Base-by-base conservation (phyloP, 2,329 filamentous ascomycete species). In the Neoascochyta sp. region DNA sequence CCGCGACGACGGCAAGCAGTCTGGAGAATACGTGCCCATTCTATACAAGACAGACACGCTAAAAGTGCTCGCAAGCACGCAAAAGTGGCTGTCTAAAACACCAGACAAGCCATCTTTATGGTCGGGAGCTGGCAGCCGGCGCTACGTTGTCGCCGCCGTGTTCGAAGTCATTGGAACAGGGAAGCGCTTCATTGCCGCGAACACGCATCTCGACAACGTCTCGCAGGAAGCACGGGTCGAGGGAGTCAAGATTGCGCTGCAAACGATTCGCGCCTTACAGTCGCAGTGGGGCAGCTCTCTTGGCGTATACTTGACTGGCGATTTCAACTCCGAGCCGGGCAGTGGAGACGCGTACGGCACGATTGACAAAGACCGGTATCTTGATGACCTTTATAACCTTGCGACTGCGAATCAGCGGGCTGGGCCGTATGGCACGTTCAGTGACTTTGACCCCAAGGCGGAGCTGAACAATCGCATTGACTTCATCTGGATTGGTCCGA, bases 11-110 rank as follows among this genome's bases (percentile, higher is more conserved):
- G 83, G 83, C 19, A 63, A 71, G 12, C 54, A 71, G 29, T 69
- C 70, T 4, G 87, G 85, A 34, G 87, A 92, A 64, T 88, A 85
- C 65, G 82, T 79, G 4, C 85, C 86, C 11, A 78, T 93, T 36
- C 73, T 92, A 45, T 93, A 86, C 64, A 76, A 75, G 22, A 66
- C 70, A 1, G 63, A 67, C 2, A 58, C 71, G 5, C 86, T 83
- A 75, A 56, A 67, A 10, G 70, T 83, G 24, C 57, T 74, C 22
- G 63, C 70, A 11, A 77, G 65, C 57, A 68, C 78, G 48, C 85
- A 80, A 2, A 71, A 79, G 31, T 93, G 86, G 86, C 69, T 93
- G 8, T 86, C 81, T 22, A 66, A 76, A 44, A 92, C 85, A 1
- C 86, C 86, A 0, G 66, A 76, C 9, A 59, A 63, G 27, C 83